Evolutionary conservation across 1,139 yeast species (phyloP), one percentile per base, ranked within the genome.

Genomic region (Suhomyces panamericanus): DNA sequence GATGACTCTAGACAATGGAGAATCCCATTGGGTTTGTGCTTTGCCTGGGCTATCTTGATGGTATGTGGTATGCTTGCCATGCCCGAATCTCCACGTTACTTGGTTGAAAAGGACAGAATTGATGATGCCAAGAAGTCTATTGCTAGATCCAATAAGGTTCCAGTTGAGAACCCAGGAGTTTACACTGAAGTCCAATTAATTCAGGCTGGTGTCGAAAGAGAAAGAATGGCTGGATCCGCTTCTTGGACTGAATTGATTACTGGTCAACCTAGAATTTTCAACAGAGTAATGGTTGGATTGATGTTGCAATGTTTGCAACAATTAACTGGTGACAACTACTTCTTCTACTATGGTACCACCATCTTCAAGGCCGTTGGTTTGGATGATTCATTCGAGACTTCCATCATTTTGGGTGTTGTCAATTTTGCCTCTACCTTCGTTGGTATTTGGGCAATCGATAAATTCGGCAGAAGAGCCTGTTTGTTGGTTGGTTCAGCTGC

Each of bases 321-420:
- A 68, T 76, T 86, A 55, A 81, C 89, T 49, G 95, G 93, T 76
- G 78, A 82, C 63, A 85, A 85, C 72, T 86, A 85, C 67, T 85
- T 86, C 72, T 85, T 86, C 77, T 85, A 85, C 73, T 86, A 85
- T 56, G 89, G 90, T 66, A 85, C 91, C 49, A 79, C 86, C 44
- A 77, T 85, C 60, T 86, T 86, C 79, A 67, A 79, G 58, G 84
- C 93, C 54, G 87, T 86, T 54, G 95, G 95, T 57, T 67, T 86
- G 63, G 54, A 67, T 44, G 90, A 85, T 64, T 80, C 95, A 33
- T 87, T 83, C 68, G 77, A 84, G 64, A 85, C 95, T 13, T 77
- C 93, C 26, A 85, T 88, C 55, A 75, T 87, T 50, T 73, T 87
- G 43, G 95, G 95, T 73, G 73, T 83, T 52, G 89, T 87, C 50